Conservation (phyloP, 306 rosid genomes). For the Quercus robur region DNA sequence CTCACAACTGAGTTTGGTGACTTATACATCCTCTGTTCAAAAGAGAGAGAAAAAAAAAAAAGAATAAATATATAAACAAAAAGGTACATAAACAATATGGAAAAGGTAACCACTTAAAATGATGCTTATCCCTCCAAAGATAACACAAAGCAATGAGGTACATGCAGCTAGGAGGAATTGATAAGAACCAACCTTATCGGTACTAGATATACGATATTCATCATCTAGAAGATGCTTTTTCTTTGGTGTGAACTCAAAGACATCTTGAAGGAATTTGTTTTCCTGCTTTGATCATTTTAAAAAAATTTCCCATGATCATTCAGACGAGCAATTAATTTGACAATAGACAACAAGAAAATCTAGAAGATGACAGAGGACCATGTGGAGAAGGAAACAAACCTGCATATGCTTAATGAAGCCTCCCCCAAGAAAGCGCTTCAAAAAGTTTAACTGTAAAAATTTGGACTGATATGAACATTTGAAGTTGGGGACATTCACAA, state of each 20-base stretch:
- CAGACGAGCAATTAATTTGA: not conserved
- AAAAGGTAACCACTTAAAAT: not conserved
- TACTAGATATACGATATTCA: conserved; percentile 61
- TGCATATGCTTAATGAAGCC: conserved; percentile 94
- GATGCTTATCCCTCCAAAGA: not conserved
- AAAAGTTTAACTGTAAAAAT: conserved; percentile 61
- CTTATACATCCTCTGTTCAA: conserved; percentile 67
- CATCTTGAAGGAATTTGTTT: conserved; percentile 79
- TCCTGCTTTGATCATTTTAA: conserved; percentile 46
- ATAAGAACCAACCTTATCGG: conserved; percentile 62
- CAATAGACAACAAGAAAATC: not conserved
- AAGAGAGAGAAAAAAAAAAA: not conserved
- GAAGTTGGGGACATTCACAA: not conserved
- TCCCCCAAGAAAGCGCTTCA: conserved; percentile 87
- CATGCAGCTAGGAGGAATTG: conserved; percentile 3
- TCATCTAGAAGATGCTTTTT: conserved; percentile 35
- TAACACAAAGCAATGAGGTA: not conserved
- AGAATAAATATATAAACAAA: not conserved
- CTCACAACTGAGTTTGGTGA: conserved; percentile 82
- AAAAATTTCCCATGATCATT: not conserved
- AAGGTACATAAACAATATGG: not conserved
- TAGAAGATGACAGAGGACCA: too few species aligned
- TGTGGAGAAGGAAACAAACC: conserved; percentile 39
- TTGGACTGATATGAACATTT: conserved; percentile 1
- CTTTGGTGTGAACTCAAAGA: conserved; percentile 79